Base-by-base conservation (phyloP, 23 red algal species). In the Cyanidioschyzon merolae region DNA sequence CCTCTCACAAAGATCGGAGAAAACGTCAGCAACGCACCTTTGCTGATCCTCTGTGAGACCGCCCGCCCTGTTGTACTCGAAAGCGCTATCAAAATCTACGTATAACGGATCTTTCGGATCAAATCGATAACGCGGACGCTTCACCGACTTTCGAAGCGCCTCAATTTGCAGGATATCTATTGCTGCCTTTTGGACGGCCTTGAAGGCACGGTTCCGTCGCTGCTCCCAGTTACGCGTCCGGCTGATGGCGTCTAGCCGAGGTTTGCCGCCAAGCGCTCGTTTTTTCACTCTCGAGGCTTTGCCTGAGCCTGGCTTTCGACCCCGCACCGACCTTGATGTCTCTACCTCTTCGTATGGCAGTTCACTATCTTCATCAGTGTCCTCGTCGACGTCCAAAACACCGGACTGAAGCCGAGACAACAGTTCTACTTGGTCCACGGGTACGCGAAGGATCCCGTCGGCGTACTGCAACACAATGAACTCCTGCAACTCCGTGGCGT, bases 11-110 rank as follows among this genome's bases (percentile, higher is more conserved):
- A 98, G 77, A 37, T 98, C 89, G 16, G 50, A 30, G 12, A 83
- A 50, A 41, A 98, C 39, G 41, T 98, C 88, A 34, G 38, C 76
- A 39, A 89, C 75, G 38, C 83, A 85, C 40, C 37, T 31, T 34
- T 68, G 34, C 75, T 98, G 94, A 74, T 92, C 94, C 1, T 75
- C 30, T 3, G 94, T 98, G 41, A 91, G 84, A 35, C 63, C 63
- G 29, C 63, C 63, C 12, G 21, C 29, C 7, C 7, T 35, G 63
- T 35, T 25, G 29, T 71, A 35, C 30, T 71, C 63, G 63, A 71
- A 71, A 25, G 63, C 63, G 2, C 29, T 7, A 35, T 71, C 63
- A 27, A 71, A 71, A 25, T 7, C 63, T 27, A 71, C 32, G 32
- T 32, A 71, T 3, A 3, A 7, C 63, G 63, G 63, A 32, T 71